A percentile compares a stretch with the other conserved stretches of the same genome.
Evolutionary conservation across 441 rosid genomes (phyloP).

Genomic region (Iberis amara): DNA sequence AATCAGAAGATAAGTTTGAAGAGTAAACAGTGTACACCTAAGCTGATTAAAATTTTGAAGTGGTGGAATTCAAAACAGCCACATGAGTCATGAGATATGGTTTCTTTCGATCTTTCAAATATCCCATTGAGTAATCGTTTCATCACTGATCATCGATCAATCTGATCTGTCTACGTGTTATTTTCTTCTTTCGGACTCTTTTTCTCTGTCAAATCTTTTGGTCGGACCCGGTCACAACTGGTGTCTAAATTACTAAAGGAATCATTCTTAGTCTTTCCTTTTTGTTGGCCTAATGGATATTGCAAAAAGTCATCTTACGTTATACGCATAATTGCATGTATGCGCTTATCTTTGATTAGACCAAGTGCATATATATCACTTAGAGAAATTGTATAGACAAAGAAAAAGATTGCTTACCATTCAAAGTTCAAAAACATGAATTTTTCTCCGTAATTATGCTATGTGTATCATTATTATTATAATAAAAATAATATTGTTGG

Average conservation of each 20-base stretch:
- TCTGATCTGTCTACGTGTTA: slow-evolving; percentile 22
- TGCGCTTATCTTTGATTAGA: slow-evolving; percentile 15
- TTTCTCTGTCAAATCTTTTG: slow-evolving; percentile 2
- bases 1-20: neutral
- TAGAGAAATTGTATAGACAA: slow-evolving; percentile 6
- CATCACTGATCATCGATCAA: slow-evolving; percentile 18
- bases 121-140: slow-evolving; percentile 4
- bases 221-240: no score
- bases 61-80: slow-evolving; percentile 27
- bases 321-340: slow-evolving; percentile 1
- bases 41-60: slow-evolving; percentile 18
- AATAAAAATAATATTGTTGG: neutral
- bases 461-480: no score
- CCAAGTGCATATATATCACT: slow-evolving; percentile 14
- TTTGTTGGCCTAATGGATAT: slow-evolving; percentile 9
- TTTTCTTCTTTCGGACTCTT: slow-evolving; percentile 11
- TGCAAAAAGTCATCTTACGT: slow-evolving; percentile 6
- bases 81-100: slow-evolving; percentile 18
- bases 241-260: neutral
- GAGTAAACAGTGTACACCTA: slow-evolving; percentile 9
- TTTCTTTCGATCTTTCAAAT: slow-evolving; percentile 13
- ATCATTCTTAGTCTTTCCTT: slow-evolving; percentile 4
- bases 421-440: slow-evolving; percentile 3
- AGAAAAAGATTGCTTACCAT: neutral
- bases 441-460: neutral